A percentile compares a stretch with the other conserved stretches of the same genome.
Evolutionary conservation across 306 rosid species (phyloP).

Genomic region (Begonia fuchsioides): DNA sequence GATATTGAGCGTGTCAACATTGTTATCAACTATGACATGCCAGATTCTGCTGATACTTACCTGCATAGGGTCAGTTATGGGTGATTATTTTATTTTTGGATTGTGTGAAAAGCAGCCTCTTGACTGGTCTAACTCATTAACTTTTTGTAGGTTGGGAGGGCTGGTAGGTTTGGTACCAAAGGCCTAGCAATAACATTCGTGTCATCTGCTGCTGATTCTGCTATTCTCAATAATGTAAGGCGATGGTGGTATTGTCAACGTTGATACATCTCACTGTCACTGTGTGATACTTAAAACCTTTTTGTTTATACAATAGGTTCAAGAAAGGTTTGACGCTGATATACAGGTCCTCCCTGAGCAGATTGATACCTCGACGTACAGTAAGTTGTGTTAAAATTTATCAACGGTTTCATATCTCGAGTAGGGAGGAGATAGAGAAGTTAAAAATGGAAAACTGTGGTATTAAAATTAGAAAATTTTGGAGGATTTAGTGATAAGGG

Average conservation of each 20-base stretch:
- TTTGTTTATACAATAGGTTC: slow-evolving; percentile 46
- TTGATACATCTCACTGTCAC: too few species aligned
- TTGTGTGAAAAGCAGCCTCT: not conserved
- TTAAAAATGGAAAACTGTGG: too few species aligned
- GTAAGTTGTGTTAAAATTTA: slow-evolving; percentile 34
- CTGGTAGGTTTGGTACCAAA: slow-evolving; percentile 97
- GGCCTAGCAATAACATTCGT: slow-evolving; percentile 98
- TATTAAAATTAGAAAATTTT: too few species aligned
- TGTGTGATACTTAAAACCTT: slow-evolving; percentile 2
- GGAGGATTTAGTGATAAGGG: too few species aligned
- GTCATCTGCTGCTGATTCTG: slow-evolving; percentile 69
- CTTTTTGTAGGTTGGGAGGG: slow-evolving; percentile 75
- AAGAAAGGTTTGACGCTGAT: slow-evolving; percentile 95
- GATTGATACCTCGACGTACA: slow-evolving; percentile 90
- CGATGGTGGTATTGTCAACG: not conserved
- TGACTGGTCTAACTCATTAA: not conserved
- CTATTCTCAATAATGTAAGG: too few species aligned
- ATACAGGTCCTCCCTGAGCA: slow-evolving; percentile 97
- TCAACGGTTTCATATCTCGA: too few species aligned
- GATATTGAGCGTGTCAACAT: slow-evolving; percentile 97
- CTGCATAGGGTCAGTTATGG: slow-evolving; percentile 70
- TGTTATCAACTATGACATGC: slow-evolving; percentile 98
- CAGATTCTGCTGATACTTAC: slow-evolving; percentile 96
- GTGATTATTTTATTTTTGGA: not conserved
- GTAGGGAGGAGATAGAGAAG: too few species aligned